These are phyloP conservation scores for Suillus subaureus DNA, from an alignment of 768 basidiomycete species.

Conservation along the genomic window DNA sequence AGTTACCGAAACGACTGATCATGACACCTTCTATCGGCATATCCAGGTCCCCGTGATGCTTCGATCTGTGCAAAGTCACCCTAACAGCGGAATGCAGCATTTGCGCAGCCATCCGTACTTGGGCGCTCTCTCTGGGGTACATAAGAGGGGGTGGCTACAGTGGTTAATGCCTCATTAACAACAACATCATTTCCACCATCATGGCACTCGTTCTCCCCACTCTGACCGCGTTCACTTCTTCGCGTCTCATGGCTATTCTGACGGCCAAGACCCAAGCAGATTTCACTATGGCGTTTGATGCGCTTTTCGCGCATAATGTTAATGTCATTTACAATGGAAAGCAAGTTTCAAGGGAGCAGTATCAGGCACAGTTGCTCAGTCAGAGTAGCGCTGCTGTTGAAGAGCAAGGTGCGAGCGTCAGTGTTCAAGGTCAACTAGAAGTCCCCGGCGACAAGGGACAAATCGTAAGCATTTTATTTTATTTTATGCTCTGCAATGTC, in stretches of 20 bases:
- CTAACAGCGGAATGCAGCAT: neutral
- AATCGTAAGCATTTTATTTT: constrained; percentile 22
- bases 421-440: constrained; percentile 28
- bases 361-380: constrained; percentile 38
- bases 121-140: neutral
- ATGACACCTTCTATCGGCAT: neutral
- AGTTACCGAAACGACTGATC: neutral
- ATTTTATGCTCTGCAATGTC: too few relatives aligned
- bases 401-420: constrained; percentile 22
- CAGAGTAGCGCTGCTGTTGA: constrained; percentile 26
- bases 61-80: neutral
- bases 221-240: constrained; percentile 45
- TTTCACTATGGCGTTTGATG: constrained; percentile 43
- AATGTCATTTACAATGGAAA: constrained; percentile 45
- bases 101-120: neutral
- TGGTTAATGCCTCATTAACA: neutral
- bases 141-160: neutral
- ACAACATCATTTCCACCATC: neutral
- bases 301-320: constrained; percentile 39
- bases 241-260: constrained; percentile 40
- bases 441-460: constrained; percentile 29
- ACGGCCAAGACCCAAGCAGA: constrained; percentile 37
- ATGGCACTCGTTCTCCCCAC: constrained; percentile 41
- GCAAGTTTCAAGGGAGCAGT: constrained; percentile 39
- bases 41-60: constrained; percentile 1